Evolutionary conservation across 1,139 yeast species (phyloP).

Genomic region (Petasospora rhodanensis): DNA sequence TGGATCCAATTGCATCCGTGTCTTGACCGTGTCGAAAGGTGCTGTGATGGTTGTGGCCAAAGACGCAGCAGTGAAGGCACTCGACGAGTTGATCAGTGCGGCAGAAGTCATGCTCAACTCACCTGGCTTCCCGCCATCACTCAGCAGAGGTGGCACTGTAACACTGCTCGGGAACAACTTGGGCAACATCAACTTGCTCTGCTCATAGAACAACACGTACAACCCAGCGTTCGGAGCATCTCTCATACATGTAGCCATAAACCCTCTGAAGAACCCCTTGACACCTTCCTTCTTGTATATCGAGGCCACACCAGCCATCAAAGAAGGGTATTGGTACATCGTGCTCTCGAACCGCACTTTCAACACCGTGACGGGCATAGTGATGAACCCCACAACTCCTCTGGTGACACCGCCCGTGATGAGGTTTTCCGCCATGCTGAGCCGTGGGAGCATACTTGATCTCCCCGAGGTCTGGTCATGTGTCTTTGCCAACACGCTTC

Average conservation of each 20-base stretch:
- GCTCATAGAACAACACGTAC: slow-evolving; percentile 80
- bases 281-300: slow-evolving; percentile 51
- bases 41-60: slow-evolving; percentile 85
- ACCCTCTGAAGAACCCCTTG: slow-evolving; percentile 78
- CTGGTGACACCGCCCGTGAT: slow-evolving; percentile 76
- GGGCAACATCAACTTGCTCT: slow-evolving; percentile 50
- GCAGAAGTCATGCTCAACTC: slow-evolving; percentile 37
- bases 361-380: slow-evolving; percentile 98
- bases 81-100: slow-evolving; percentile 57
- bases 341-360: slow-evolving; percentile 87
- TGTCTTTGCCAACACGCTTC: slow-evolving; percentile 47
- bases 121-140: slow-evolving; percentile 16
- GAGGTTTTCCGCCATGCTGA: slow-evolving; percentile 67
- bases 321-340: slow-evolving; percentile 61
- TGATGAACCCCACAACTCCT: slow-evolving; percentile 75
- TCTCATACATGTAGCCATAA: slow-evolving; percentile 79
- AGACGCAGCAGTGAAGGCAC: slow-evolving; percentile 75
- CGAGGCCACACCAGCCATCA: slow-evolving; percentile 56
- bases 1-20: slow-evolving; percentile 77
- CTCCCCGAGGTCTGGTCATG: slow-evolving; percentile 15
- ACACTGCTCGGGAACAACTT: slow-evolving; percentile 20
- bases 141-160: slow-evolving; percentile 1
- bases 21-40: slow-evolving; percentile 92
- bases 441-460: slow-evolving; percentile 53
- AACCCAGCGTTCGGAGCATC: slow-evolving; percentile 97